Base-by-base conservation (phyloP, 78 protist genomes). In the Emiliania huxleyi region DNA sequence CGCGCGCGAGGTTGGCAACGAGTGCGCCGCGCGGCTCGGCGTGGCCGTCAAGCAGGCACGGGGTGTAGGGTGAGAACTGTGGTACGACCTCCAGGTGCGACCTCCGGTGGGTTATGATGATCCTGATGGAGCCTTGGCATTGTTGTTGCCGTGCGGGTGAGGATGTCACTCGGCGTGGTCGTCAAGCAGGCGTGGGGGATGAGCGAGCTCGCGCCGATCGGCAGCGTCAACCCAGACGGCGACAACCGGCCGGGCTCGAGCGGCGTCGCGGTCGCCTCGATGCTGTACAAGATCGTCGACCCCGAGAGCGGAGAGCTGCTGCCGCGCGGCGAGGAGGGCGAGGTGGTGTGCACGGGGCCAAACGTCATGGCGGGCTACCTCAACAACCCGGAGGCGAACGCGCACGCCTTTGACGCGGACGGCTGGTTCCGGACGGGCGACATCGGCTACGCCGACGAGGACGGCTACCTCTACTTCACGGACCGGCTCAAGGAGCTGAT, bases 341-440 rank as follows among this genome's bases (percentile, higher is more conserved):
- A 95, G 90, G 81, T 94, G 29, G 29, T 11, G 11, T 1, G 87
- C 43, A 22, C 21, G 92, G 42, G 99, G 98, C 26, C 99, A 97
- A 33, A 96, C 37, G 97, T 97, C n/a, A 96, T 98, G 98, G n/a
- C 69, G 56, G 99, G 98, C n/a, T 94, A 94, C n/a, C 94, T 43
- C 37, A 89, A 96, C 38, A 92, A 93, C 43, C 69, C 62, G 22
- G 94, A 96, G 49, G 99, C 97, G 2, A 97, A 98, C 25, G 38
- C 3, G 3, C 93, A 69, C 43, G 83, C 94, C n/a, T 93, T 97
- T 38, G 92, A 56, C 25, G 79, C 46, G 19, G 99, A 95, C 38
- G 98, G 96, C 98, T 97, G n/a, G n/a, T n/a, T n/a, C n/a, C n/a
- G n/a, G n/a, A n/a, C n/a, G n/a, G n/a, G n/a, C n/a, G n/a, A n/a